Percentiles rank a stretch among this genome's conserved stretches.
Evolutionary conservation across 1,284 basidiomycete species (phyloP).

Genomic region (Irpex rosettiformis): DNA sequence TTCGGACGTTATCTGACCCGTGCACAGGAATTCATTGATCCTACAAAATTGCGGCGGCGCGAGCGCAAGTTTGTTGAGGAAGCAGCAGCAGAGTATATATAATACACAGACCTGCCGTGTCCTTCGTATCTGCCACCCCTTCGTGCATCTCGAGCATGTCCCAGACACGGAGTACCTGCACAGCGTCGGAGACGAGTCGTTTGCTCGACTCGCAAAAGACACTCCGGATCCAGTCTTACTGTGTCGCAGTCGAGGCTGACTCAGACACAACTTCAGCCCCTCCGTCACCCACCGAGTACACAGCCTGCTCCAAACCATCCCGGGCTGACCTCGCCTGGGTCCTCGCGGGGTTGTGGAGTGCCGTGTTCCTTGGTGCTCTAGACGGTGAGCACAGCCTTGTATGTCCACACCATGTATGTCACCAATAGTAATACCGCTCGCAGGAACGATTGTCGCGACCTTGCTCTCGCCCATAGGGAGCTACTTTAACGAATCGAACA

Average conservation of each 20-base stretch:
- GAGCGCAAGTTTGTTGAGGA: neutral
- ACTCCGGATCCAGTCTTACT: conserved; percentile 12
- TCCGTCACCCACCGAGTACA: conserved; percentile 18
- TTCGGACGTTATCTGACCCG: neutral
- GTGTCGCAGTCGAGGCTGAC: conserved; percentile 4
- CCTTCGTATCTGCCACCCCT: neutral
- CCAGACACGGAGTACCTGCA: neutral
- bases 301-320: conserved; percentile 42
- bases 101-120: neutral
- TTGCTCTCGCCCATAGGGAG: conserved; percentile 77
- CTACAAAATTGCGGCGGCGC: neutral
- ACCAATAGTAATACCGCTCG: too few relatives aligned
- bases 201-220: conserved; percentile 7
- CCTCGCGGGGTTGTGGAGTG: conserved; percentile 72
- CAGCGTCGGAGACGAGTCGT: conserved; percentile 13
- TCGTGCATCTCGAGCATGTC: conserved; percentile 7
- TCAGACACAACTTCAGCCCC: conserved; percentile 7
- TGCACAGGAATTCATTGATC: neutral
- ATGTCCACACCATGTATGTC: conserved; percentile 11
- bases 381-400: conserved; percentile 51
- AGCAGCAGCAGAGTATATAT: neutral
- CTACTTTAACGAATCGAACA: conserved; percentile 73
- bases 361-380: conserved; percentile 77
- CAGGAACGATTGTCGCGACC: conserved; percentile 77
- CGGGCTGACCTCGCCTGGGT: conserved; percentile 60